These are phyloP conservation scores for Zopfia rhizophila DNA, from an alignment of 2,329 filamentous ascomycete genomes.

Conservation along the genomic window DNA sequence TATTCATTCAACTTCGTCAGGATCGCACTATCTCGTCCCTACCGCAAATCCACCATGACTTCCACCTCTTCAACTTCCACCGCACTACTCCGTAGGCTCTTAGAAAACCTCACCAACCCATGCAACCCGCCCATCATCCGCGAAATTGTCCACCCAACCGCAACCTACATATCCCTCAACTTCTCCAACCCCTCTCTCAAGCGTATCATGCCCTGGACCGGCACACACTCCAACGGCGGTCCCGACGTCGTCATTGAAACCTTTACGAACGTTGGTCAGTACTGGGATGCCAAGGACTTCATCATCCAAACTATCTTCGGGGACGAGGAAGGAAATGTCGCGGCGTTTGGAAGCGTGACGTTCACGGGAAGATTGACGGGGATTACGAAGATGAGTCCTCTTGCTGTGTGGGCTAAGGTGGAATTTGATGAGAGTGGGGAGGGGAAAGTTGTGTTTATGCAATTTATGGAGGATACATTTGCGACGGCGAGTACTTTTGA, in stretches of 20 bases:
- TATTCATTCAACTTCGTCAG: too few relatives aligned
- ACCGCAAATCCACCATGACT: too few relatives aligned
- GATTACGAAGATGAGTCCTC: constrained; percentile 1
- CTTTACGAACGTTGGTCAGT: background rate
- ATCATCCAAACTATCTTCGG: background rate
- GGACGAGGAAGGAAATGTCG: background rate
- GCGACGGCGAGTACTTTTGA: too few relatives aligned
- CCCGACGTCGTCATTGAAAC: constrained; percentile 1
- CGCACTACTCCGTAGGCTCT: too few relatives aligned
- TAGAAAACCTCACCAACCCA: constrained; percentile 9
- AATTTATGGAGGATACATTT: too few relatives aligned
- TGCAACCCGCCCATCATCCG: constrained; percentile 8
- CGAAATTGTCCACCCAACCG: constrained; percentile 8
- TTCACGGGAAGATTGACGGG: background rate
- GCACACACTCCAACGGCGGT: constrained; percentile 9
- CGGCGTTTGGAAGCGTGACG: background rate
- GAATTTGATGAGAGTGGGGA: too few relatives aligned
- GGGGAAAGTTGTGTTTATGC: too few relatives aligned
- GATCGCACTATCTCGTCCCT: too few relatives aligned
- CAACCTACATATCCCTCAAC: constrained; percentile 15
- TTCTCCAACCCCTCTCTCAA: constrained; percentile 58
- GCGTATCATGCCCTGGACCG: constrained; percentile 26
- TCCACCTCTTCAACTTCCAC: too few relatives aligned
- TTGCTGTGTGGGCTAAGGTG: too few relatives aligned
- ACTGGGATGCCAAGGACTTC: background rate